phyloP scores from a whole-genome alignment of 768 basidiomycete species.

The Hericium rajendrae region DNA sequence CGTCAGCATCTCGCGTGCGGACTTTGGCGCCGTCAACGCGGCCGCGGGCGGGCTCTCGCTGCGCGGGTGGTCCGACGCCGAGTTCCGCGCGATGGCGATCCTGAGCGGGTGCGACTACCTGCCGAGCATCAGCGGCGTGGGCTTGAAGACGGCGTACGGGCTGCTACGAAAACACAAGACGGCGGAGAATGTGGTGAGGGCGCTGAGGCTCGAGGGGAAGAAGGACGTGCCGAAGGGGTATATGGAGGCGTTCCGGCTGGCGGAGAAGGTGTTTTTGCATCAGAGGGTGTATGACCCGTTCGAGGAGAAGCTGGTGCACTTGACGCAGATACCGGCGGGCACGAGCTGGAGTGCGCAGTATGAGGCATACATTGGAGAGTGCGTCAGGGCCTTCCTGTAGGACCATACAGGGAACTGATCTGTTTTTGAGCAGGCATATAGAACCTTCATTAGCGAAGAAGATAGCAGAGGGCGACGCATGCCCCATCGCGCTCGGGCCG shows the following conservation, averaged over 20 bases:
- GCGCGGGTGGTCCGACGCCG: constrained; percentile 78
- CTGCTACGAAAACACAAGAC: constrained; percentile 80
- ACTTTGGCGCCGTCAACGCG: constrained; percentile 37
- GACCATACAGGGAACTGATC: not conserved
- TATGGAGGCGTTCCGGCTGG: constrained; percentile 60
- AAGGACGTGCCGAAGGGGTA: constrained; percentile 73
- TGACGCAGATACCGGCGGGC: constrained; percentile 50
- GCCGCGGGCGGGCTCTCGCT: constrained; percentile 64
- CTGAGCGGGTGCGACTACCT: constrained; percentile 91
- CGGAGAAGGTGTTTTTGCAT: constrained; percentile 88
- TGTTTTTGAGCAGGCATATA: constrained; percentile 40
- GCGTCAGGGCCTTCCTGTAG: constrained; percentile 15
- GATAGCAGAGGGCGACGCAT: constrained; percentile 58
- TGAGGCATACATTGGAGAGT: constrained; percentile 73
- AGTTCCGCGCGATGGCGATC: constrained; percentile 92
- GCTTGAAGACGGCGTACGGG: constrained; percentile 85
- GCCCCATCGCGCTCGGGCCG: constrained; percentile 57
- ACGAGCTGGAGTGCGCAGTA: constrained; percentile 44
- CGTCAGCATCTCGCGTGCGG: constrained; percentile 51
- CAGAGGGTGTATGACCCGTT: constrained; percentile 86
- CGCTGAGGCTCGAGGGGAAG: constrained; percentile 73
- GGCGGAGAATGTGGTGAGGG: constrained; percentile 72
- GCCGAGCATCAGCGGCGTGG: constrained; percentile 82
- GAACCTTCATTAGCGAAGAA: constrained; percentile 52
- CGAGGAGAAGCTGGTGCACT: constrained; percentile 52